These are phyloP conservation scores for Coemansia erecta DNA, from an alignment of 192 early-diverging fungal species.

Conservation along the genomic window DNA sequence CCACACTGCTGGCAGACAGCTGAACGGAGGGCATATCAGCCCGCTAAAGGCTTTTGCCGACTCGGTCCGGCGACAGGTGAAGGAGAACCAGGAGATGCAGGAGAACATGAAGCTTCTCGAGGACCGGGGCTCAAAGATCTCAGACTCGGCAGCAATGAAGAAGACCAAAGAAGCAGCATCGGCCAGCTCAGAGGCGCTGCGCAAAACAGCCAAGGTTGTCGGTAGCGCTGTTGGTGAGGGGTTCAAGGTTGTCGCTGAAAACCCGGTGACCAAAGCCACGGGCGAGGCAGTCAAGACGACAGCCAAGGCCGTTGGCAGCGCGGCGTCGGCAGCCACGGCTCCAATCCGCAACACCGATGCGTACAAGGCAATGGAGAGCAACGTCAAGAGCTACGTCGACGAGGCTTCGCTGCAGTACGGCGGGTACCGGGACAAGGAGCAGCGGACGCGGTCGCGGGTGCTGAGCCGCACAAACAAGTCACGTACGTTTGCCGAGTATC, in stretches of 20 bases:
- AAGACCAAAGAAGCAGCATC: constrained; percentile 73
- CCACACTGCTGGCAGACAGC: constrained; percentile 28
- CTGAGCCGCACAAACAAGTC: constrained; percentile 44
- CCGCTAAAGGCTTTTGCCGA: constrained; percentile 83
- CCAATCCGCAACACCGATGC: constrained; percentile 67
- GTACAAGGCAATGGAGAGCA: constrained; percentile 62
- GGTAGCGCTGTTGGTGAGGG: constrained; percentile 63
- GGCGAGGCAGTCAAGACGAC: constrained; percentile 65
- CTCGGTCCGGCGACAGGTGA: constrained; percentile 85
- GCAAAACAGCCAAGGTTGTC: constrained; percentile 70
- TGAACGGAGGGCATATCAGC: constrained; percentile 50
- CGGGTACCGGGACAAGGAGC: constrained; percentile 75
- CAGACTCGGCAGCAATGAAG: constrained; percentile 84
- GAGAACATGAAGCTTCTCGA: constrained; percentile 86
- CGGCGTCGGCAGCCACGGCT: constrained; percentile 62
- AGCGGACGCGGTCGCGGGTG: constrained; percentile 50
- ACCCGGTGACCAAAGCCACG: constrained; percentile 77
- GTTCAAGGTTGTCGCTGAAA: constrained; percentile 67
- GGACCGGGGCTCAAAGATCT: constrained; percentile 76
- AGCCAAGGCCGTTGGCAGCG: constrained; percentile 62
- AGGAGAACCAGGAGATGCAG: constrained; percentile 93
- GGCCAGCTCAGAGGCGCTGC: constrained; percentile 58
- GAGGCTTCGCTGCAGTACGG: constrained; percentile 69
- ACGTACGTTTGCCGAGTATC: constrained; percentile 54
- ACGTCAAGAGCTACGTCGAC: constrained; percentile 68